phyloP scores from a whole-genome alignment of 768 basidiomycete species.

The Amanita rimosa region DNA sequence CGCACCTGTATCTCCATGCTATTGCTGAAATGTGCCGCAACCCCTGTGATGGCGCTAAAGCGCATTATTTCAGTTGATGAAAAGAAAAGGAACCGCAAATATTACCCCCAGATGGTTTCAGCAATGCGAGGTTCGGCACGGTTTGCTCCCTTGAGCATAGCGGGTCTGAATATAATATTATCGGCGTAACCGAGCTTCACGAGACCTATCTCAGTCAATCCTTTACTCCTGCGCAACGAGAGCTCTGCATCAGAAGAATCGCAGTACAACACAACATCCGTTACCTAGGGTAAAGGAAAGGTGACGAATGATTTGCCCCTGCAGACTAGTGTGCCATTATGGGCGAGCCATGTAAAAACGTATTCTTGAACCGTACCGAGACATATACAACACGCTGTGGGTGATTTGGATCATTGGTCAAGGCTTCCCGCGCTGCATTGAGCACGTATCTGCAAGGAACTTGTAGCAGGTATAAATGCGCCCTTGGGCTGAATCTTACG shows the following conservation, averaged over 20 bases:
- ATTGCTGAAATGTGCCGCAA: constrained; percentile 25
- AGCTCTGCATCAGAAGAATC: background rate
- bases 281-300: constrained; percentile 41
- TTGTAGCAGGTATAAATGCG: background rate
- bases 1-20: constrained; percentile 34
- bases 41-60: constrained; percentile 17
- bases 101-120: constrained; percentile 36
- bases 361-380: constrained; percentile 34
- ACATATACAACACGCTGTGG: constrained; percentile 59
- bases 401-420: constrained; percentile 27
- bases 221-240: constrained; percentile 45
- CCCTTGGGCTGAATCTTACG: constrained; percentile 29
- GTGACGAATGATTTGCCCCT: constrained; percentile 37
- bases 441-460: constrained; percentile 45
- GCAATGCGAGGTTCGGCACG: constrained; percentile 25
- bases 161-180: constrained; percentile 62
- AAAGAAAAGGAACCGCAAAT: background rate
- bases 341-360: background rate
- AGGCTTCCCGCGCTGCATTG: constrained; percentile 58
- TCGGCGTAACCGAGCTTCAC: constrained; percentile 61
- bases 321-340: constrained; percentile 21
- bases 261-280: background rate
- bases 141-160: constrained; percentile 33
- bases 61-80: constrained; percentile 14
- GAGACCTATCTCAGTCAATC: constrained; percentile 58